Evolutionary conservation across 768 basidiomycete genomes (phyloP), one percentile per base, ranked within the genome.

Genomic region (Tulasnella calospora): DNA sequence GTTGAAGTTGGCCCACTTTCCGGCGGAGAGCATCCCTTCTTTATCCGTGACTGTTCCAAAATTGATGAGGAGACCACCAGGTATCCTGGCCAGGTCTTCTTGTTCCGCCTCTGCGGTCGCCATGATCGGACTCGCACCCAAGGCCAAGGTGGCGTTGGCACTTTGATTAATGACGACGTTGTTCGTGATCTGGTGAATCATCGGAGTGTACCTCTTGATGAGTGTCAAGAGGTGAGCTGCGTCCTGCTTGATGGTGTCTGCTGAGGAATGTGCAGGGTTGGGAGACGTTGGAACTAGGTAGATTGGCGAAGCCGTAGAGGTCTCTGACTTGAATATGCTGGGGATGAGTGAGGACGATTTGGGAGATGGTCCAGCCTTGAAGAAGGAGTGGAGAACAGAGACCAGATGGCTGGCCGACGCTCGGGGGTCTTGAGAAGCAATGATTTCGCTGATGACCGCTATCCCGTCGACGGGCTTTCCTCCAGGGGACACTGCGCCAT

Each of bases 81-180:
- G 88, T 71, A 91, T 88, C 44, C 86, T 85, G 76, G 90, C 86
- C 27, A 98, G 87, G 79, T 96, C 93, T 36, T 89, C 88, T 88
- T 95, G 95, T 83, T 98, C 96, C 78, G 88, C 86, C 0, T 91
- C 88, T 33, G 92, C 90, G 27, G 93, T 92, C 3, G 96, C 93
- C 96, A 98, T 98, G 82, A 98, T 96, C 0, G 96, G 96, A 79
- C 94, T 95, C 19, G 91, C 95, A 23, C 93, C 92, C 5, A 98
- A 82, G 0, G 95, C 94, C 8, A 98, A 87, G 1, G 95, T 97
- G 1, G 92, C 88, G 82, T 97, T 98, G 30, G 95, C 95, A 6
- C 92, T 94, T 85, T 96, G 95, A 27, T 91, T 96, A 27, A 91
- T 89, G 40, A 95, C 94, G 21, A 98, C 95, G 27, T 87, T 90